Conservation (phyloP, 2,329 filamentous ascomycete species). For the Grosmannia serpens region DNA sequence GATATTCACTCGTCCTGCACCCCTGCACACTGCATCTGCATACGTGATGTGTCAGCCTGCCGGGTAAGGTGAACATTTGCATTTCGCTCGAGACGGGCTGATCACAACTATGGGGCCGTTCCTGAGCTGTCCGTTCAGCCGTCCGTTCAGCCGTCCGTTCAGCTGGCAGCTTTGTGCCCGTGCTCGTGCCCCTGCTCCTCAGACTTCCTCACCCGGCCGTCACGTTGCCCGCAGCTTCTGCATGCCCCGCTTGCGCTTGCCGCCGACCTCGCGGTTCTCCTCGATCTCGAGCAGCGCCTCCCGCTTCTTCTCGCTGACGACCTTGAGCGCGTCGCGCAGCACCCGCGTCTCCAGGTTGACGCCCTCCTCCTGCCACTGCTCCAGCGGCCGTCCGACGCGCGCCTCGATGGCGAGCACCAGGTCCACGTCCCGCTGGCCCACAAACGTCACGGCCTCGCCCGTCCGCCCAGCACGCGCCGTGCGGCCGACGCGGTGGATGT, state of each 20-base stretch:
- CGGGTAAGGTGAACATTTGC: too few relatives aligned
- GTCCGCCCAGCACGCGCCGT: conserved; percentile 82
- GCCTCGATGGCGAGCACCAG: conserved; percentile 83
- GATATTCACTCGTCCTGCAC: too few relatives aligned
- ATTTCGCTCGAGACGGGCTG: too few relatives aligned
- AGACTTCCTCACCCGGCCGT: neutral
- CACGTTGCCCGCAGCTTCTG: conserved; percentile 31
- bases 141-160: too few relatives aligned
- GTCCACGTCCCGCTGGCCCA: conserved; percentile 87
- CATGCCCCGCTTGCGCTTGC: conserved; percentile 60
- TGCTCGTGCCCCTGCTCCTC: too few relatives aligned
- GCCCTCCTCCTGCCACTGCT: conserved; percentile 75
- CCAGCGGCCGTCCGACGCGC: conserved; percentile 70
- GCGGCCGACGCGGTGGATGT: conserved; percentile 91
- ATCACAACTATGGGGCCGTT: too few relatives aligned
- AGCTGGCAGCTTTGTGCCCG: too few relatives aligned
- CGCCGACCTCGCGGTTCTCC: conserved; percentile 79
- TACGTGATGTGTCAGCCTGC: too few relatives aligned
- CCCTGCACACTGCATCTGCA: too few relatives aligned
- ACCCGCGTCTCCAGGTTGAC: conserved; percentile 92
- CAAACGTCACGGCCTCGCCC: conserved; percentile 75
- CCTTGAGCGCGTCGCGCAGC: conserved; percentile 71
- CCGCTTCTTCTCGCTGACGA: conserved; percentile 90
- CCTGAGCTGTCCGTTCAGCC: too few relatives aligned
- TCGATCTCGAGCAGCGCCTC: conserved; percentile 87